Base-by-base conservation (phyloP, 2,329 filamentous ascomycete genomes). In the Aspergillus quadricinctus region DNA sequence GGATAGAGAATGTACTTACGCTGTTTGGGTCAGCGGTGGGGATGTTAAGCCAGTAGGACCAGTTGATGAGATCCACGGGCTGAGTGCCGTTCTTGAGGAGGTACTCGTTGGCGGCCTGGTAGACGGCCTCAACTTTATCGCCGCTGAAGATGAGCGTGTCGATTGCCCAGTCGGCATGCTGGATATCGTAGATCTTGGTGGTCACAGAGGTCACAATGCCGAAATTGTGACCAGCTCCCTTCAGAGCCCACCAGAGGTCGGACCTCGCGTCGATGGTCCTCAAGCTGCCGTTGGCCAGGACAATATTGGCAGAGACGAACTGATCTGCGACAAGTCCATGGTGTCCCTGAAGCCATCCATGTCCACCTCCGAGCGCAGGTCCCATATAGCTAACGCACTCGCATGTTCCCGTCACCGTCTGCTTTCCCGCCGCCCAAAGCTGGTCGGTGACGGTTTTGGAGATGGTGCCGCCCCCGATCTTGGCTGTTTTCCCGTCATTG, bases 201-300 rank as follows among this genome's bases (percentile, higher is more conserved):
- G 73, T 77, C 9, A 79, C 68, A 1, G 75, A 75, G 1, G 79
- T 82, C 17, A 84, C 78, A 53, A 85, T 77, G 43, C 82, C 83
- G 56, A 85, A 84, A 67, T 84, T 85, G 57, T 83, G 80, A 1
- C 82, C 83, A 1, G 82, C 83, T 4, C 83, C 83, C 50, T 75
- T 73, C 61, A 85, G 74, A 1, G 74, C 83, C 82, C 82, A 86
- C 65, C 75, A 85, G 8, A 85, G 74, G 37, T 85, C 81, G 0
- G 77, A 76, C 7, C 70, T 68, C 10, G 41, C 69, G 65, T 54
- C 76, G 1, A 80, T 68, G 0, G 71, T 77, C 6, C 67, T 57
- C 49, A 75, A 51, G 9, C 66, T 73, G 14, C 82, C 81, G 57
- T 81, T 69, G 4, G 81, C 79, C 0, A 83, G 72, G 0, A 84